Evolutionary conservation across 208 protist genomes (phyloP).

Genomic region (Trypanosoma cruzi): DNA sequence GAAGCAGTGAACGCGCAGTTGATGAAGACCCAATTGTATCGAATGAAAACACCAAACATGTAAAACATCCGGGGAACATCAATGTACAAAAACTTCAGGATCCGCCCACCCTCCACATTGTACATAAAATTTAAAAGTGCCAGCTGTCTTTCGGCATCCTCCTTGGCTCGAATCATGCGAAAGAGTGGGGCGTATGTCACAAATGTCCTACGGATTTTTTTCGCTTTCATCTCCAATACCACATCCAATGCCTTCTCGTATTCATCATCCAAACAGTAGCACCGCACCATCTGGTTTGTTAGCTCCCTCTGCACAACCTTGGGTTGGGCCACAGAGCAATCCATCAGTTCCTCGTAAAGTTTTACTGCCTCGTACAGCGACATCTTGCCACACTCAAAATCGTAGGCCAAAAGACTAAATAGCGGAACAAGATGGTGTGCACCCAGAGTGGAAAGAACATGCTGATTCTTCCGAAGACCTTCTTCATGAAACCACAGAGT

Average conservation of each 20-base stretch:
- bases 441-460: conserved; percentile 76
- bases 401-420: conserved; percentile 86
- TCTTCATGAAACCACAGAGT: conserved; percentile 88
- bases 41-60: conserved; percentile 85
- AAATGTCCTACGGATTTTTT: conserved; percentile 85
- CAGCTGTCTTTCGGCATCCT: conserved; percentile 71
- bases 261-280: conserved; percentile 78
- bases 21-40: conserved; percentile 88
- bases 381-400: conserved; percentile 89
- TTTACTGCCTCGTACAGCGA: conserved; percentile 68
- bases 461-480: conserved; percentile 69
- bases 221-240: conserved; percentile 76
- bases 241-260: conserved; percentile 79
- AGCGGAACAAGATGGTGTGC: conserved; percentile 91
- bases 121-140: conserved; percentile 78
- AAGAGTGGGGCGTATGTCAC: conserved; percentile 92
- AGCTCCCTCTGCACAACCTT: conserved; percentile 90
- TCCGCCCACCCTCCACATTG: conserved; percentile 66
- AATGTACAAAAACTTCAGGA: conserved; percentile 86
- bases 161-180: conserved; percentile 62
- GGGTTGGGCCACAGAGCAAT: conserved; percentile 85
- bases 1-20: conserved; percentile 62
- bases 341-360: conserved; percentile 90
- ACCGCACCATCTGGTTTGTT: conserved; percentile 88
- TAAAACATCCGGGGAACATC: conserved; percentile 87